Conservation (phyloP, 768 basidiomycete species). For the Lactifluus subvellereus region DNA sequence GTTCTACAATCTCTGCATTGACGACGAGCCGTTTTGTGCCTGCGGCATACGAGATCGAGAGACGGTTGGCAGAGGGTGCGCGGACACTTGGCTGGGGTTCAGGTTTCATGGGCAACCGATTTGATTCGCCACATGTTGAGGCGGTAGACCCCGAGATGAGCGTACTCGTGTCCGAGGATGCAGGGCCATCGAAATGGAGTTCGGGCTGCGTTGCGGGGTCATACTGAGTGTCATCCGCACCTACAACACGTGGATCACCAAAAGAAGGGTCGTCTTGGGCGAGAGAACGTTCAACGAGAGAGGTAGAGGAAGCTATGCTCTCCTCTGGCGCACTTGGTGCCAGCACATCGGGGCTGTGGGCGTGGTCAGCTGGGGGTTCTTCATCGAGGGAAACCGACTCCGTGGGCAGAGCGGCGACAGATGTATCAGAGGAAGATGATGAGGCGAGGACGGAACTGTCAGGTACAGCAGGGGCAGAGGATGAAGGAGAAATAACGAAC, state of each 20-base stretch:
- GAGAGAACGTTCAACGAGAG: constrained; percentile 12
- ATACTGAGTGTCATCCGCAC: constrained; percentile 16
- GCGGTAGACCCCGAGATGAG: constrained; percentile 20
- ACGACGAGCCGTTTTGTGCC: constrained; percentile 83
- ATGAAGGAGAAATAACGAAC: constrained; percentile 21
- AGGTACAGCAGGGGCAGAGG: constrained; percentile 20
- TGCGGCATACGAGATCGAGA: constrained; percentile 95
- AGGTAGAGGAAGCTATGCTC: constrained; percentile 19
- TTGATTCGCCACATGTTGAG: constrained; percentile 18
- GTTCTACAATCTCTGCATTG: constrained; percentile 81
- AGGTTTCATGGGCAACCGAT: constrained; percentile 29
- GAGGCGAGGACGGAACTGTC: constrained; percentile 23
- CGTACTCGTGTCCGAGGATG: constrained; percentile 21
- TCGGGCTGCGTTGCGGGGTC: constrained; percentile 22
- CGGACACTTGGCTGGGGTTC: constrained; percentile 30
- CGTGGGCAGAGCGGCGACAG: constrained; percentile 23
- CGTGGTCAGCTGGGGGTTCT: constrained; percentile 24
- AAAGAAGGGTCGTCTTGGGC: constrained; percentile 11
- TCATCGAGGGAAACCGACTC: constrained; percentile 20
- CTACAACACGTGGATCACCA: constrained; percentile 3
- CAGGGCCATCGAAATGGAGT: constrained; percentile 17
- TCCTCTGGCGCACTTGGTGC: constrained; percentile 18
- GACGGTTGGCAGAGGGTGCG: constrained; percentile 68
- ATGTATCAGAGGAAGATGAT: constrained; percentile 21
- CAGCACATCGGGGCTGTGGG: constrained; percentile 22